A percentile compares a stretch with the other conserved stretches of the same genome.
These are phyloP conservation scores for Apophysomyces sp. DNA, from an alignment of 371 early-diverging fungal species.

Conservation along the genomic window DNA sequence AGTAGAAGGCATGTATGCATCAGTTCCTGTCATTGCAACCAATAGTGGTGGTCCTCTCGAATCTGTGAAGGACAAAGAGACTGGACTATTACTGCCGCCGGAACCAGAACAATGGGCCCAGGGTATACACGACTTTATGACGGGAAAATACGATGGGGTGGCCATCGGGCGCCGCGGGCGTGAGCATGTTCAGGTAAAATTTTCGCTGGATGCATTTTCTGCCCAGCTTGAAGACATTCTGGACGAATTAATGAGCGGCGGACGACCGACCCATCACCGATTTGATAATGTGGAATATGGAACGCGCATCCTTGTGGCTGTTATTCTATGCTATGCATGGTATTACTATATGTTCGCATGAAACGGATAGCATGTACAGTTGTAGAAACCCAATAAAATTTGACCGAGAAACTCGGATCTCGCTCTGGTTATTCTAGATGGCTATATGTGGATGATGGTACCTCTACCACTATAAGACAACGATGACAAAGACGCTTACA, in stretches of 20 bases:
- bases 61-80: slow-evolving; percentile 68
- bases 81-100: slow-evolving; percentile 76
- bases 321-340: slow-evolving; percentile 18
- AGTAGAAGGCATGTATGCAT: slow-evolving; percentile 92
- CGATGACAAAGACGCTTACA: too few relatives aligned
- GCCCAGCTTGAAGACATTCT: slow-evolving; percentile 65
- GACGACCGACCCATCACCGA: slow-evolving; percentile 10
- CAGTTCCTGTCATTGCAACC: slow-evolving; percentile 85
- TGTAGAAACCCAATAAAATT: too few relatives aligned
- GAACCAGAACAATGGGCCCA: slow-evolving; percentile 64
- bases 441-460: too few relatives aligned
- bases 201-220: slow-evolving; percentile 70
- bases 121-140: slow-evolving; percentile 53
- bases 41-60: slow-evolving; percentile 89
- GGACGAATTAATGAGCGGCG: slow-evolving; percentile 28
- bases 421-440: too few relatives aligned
- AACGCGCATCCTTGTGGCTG: slow-evolving; percentile 21
- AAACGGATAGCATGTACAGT: too few relatives aligned
- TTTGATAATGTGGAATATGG: slow-evolving; percentile 26
- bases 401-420: too few relatives aligned
- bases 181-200: slow-evolving; percentile 58
- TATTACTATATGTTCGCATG: slow-evolving; percentile 16
- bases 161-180: slow-evolving; percentile 68
- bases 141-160: slow-evolving; percentile 20
- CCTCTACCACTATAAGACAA: too few relatives aligned